A percentile compares a stretch with the other conserved stretches of the same genome.
Conservation (phyloP, 495 filamentous ascomycete genomes). For the Cercophora scortea region DNA sequence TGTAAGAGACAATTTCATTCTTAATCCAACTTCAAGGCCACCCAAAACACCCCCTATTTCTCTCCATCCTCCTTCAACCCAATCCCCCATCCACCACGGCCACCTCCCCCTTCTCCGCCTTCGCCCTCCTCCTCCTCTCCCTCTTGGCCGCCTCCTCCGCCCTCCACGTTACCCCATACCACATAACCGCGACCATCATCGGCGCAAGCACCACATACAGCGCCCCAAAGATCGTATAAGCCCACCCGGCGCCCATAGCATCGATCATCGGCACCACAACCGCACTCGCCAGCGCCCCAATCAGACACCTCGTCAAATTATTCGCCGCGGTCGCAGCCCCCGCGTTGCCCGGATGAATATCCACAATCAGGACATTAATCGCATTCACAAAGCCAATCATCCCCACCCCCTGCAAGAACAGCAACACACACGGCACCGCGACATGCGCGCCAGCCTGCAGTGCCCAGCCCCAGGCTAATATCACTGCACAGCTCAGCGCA, state of each 20-base stretch:
- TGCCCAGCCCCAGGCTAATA: conserved; percentile 53
- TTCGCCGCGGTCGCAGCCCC: conserved; percentile 62
- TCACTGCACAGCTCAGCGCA: conserved; percentile 23
- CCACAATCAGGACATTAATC: conserved; percentile 51
- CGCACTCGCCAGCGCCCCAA: conserved; percentile 61
- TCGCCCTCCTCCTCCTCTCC: conserved; percentile 5
- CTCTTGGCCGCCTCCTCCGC: conserved; percentile 10
- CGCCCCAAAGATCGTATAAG: conserved; percentile 56
- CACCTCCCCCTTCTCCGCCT: not conserved
- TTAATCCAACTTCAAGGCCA: no score
- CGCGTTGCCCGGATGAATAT: conserved; percentile 54
- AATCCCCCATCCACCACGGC: no score
- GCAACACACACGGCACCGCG: conserved; percentile 42
- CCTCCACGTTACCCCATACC: conserved; percentile 33
- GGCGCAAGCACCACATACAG: conserved; percentile 48
- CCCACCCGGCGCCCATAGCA: conserved; percentile 60
- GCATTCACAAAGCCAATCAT: conserved; percentile 44
- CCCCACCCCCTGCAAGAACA: conserved; percentile 45
- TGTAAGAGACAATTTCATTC: no score
- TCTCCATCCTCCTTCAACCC: no score
- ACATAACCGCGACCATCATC: conserved; percentile 37
- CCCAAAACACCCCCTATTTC: no score
- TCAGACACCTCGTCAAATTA: conserved; percentile 59
- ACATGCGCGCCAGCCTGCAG: conserved; percentile 28
- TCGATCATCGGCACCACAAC: conserved; percentile 58